Evolutionary conservation across 2,329 filamentous ascomycete genomes (phyloP), one percentile per base, ranked within the genome.

Genomic region (Fusarium bulbicola): DNA sequence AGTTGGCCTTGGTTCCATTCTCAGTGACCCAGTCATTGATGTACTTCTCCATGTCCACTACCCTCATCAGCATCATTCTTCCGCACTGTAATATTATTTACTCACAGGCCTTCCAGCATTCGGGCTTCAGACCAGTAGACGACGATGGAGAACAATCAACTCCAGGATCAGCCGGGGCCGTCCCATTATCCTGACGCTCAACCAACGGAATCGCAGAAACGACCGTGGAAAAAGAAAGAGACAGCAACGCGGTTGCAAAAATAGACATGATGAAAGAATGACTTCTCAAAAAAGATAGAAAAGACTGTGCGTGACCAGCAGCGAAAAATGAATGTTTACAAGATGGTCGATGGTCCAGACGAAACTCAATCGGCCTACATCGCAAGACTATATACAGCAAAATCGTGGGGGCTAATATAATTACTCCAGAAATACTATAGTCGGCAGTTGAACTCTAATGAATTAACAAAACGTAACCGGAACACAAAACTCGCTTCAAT

Each of bases 1-100:
- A 69, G 20, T 59, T 58, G 36, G 66, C 66, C 20, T 58, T 42
- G 7, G 45, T 58, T 39, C 59, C 65, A 13, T 69, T 69, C 7
- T 63, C 59, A n/a, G 45, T 46, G 13, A 69, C 52, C 66, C 66
- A 69, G 26, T 69, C 59, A 3, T 12, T 69, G 52, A 69, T 69
- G n/a, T 69, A 69, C 40, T 69, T 69, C 12, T 69, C 46, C 66
- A 69, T 69, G 11, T 59, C 65, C 65, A 69, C 66, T 69, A 30
- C 5, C 2, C 7, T 9, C 10, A 28, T 69, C 5, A 68, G 28
- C 16, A 30, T 7, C 10, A 6, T 20, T 16, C 1, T 2, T 15
- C 11, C 8, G 4, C 21, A 4, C 1, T 5, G 0, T 6, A 5
- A 1, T 11, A 5, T 0, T 1, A 6, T 6, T 13, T 3, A 68